These are phyloP conservation scores for Mucor mucedo DNA, from an alignment of 371 early-diverging fungal genomes.

Conservation along the genomic window DNA sequence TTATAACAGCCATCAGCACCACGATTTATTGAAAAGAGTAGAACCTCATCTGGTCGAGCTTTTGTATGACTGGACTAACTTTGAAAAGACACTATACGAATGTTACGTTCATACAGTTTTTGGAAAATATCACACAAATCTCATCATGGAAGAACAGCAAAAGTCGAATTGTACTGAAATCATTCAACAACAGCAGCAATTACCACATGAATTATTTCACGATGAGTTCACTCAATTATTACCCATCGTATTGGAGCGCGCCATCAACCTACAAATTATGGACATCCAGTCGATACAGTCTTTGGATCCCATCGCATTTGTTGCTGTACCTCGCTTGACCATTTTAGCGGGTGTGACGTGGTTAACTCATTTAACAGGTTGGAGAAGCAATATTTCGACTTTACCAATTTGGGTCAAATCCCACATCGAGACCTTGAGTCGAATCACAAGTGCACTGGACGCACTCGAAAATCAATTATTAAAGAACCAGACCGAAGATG, in stretches of 20 bases:
- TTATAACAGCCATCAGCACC: constrained; percentile 2
- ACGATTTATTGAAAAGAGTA: background rate
- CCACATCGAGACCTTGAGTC: constrained; percentile 1
- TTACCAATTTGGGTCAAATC: constrained; percentile 20
- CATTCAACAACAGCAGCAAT: constrained; percentile 1
- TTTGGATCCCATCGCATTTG: constrained; percentile 30
- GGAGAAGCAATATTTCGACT: constrained; percentile 8
- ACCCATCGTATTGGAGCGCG: constrained; percentile 31
- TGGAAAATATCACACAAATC: constrained; percentile 13
- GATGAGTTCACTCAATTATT: constrained; percentile 35
- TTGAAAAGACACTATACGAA: constrained; percentile 31
- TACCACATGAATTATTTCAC: constrained; percentile 10
- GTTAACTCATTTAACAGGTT: constrained; percentile 28
- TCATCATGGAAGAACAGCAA: background rate
- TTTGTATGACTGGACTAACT: constrained; percentile 21
- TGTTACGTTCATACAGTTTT: constrained; percentile 31
- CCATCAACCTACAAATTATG: constrained; percentile 9
- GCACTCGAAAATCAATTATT: constrained; percentile 4
- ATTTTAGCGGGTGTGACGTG: constrained; percentile 36
- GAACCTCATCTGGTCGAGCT: constrained; percentile 2
- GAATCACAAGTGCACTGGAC: constrained; percentile 1
- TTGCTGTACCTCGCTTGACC: constrained; percentile 37
- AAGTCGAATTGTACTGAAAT: background rate
- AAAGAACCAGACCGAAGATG: constrained; percentile 11
- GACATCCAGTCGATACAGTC: constrained; percentile 17